Percentiles rank a stretch among this genome's conserved stretches.
Evolutionary conservation across 2,329 filamentous ascomycete species (phyloP).

Genomic region (Cytospora piceae): DNA sequence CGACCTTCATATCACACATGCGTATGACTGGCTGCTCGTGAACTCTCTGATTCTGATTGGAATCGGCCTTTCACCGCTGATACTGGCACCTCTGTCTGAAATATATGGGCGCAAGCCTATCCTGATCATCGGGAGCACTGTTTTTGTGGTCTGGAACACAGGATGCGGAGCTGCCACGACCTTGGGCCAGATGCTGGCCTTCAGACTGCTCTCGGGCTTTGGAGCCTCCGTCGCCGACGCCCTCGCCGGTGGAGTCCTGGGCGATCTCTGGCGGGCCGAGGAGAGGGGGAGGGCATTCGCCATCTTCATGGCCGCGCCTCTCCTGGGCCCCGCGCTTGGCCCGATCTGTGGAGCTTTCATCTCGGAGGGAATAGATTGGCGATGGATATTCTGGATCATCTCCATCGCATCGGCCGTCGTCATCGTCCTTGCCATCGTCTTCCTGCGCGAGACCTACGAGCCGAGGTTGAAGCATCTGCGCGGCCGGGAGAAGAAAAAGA

Average conservation of each 20-base stretch:
- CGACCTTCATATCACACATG: conserved; percentile 1
- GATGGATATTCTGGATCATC: conserved; percentile 71
- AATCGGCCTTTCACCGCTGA: conserved; percentile 18
- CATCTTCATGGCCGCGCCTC: conserved; percentile 62
- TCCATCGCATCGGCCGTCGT: conserved; percentile 60
- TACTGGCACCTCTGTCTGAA: conserved; percentile 51
- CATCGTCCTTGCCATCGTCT: conserved; percentile 58
- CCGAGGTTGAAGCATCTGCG: conserved; percentile 48
- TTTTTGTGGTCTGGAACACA: conserved; percentile 14
- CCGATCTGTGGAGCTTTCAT: conserved; percentile 70
- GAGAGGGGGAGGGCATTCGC: conserved; percentile 63
- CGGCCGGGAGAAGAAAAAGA: not conserved
- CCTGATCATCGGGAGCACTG: conserved; percentile 36
- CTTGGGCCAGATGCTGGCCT: conserved; percentile 10
- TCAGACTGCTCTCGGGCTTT: conserved; percentile 1
- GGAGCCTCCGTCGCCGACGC: conserved; percentile 11
- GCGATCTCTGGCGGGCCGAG: conserved; percentile 59
- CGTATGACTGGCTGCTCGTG: conserved; percentile 11
- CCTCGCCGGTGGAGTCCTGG: conserved; percentile 8
- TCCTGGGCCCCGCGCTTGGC: conserved; percentile 68
- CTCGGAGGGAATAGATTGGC: conserved; percentile 64
- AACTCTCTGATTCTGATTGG: conserved; percentile 17
- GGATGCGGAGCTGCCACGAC: conserved; percentile 10
- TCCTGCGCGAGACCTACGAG: conserved; percentile 66
- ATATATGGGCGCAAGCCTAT: conserved; percentile 41